Conservation (phyloP, 805 yeast species). For the Barnettozyma populi region DNA sequence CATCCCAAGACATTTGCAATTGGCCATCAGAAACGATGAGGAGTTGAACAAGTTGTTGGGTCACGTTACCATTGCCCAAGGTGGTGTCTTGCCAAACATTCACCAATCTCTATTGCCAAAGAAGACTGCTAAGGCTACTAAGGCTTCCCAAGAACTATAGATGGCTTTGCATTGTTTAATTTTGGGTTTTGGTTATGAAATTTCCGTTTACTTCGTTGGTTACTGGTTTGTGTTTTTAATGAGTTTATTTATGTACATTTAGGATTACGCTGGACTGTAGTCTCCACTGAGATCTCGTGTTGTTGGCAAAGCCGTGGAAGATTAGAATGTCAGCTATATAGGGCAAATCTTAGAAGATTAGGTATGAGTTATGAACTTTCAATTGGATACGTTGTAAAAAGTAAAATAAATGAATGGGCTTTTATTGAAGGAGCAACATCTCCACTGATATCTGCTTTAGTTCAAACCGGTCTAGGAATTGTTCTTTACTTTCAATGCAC, state of each 20-base stretch:
- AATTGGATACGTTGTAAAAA: too few species aligned
- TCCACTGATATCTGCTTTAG: neutral
- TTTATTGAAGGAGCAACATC: too few species aligned
- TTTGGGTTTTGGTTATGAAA: slow-evolving; percentile 9
- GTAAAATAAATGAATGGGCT: too few species aligned
- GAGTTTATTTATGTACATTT: neutral
- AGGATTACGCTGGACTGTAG: neutral
- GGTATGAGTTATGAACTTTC: too few species aligned
- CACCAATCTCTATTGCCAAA: slow-evolving; percentile 90
- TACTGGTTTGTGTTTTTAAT: slow-evolving; percentile 6
- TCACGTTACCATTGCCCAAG: slow-evolving; percentile 96
- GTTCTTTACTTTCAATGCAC: neutral
- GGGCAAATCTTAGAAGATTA: too few species aligned
- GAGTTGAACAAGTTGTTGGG: slow-evolving; percentile 91
- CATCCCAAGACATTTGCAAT: slow-evolving; percentile 96
- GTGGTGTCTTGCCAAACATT: slow-evolving; percentile 99
- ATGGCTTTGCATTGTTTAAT: slow-evolving; percentile 4
- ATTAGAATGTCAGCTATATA: too few species aligned
- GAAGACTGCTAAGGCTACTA: slow-evolving; percentile 52
- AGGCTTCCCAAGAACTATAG: slow-evolving; percentile 63
- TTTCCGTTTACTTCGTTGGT: slow-evolving; percentile 11
- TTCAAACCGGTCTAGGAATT: neutral
- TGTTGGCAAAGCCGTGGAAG: too few species aligned
- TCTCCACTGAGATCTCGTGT: too few species aligned
- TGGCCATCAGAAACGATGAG: slow-evolving; percentile 98